These are phyloP conservation scores for Mycena indigotica DNA, from an alignment of 768 basidiomycete species.

Conservation along the genomic window DNA sequence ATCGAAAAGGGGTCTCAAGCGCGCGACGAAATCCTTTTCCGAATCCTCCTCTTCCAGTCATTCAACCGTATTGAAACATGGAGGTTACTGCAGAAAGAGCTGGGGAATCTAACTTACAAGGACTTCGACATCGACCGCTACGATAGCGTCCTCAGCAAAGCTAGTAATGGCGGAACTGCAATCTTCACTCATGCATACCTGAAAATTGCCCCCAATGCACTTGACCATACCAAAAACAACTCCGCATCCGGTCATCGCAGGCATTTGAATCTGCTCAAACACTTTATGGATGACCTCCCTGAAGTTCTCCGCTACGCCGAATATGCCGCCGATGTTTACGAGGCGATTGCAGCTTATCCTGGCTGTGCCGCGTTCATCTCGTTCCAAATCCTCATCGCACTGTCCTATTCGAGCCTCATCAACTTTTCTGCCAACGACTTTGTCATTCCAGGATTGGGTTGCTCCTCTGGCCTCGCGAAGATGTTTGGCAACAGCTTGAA, in stretches of 20 bases:
- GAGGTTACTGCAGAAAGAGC: conserved; percentile 53
- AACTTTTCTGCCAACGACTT: conserved; percentile 71
- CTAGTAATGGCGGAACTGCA: conserved; percentile 38
- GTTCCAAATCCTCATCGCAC: conserved; percentile 65
- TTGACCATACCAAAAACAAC: neutral
- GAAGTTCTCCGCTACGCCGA: conserved; percentile 48
- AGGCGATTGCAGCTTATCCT: conserved; percentile 58
- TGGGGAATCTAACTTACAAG: conserved; percentile 65
- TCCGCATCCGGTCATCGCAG: neutral
- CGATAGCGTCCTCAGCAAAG: conserved; percentile 48
- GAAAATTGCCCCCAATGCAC: conserved; percentile 57
- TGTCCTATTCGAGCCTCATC: conserved; percentile 59
- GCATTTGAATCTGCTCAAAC: conserved; percentile 54
- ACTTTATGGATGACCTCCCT: conserved; percentile 61
- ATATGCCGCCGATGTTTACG: conserved; percentile 65
- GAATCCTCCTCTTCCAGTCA: conserved; percentile 67
- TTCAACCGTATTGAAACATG: conserved; percentile 77
- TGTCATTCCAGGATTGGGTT: conserved; percentile 69
- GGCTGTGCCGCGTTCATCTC: conserved; percentile 76
- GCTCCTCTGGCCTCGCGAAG: conserved; percentile 64
- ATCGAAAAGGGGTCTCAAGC: conserved; percentile 67
- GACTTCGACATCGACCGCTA: conserved; percentile 58
- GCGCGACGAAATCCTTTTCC: conserved; percentile 66
- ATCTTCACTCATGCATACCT: conserved; percentile 76
- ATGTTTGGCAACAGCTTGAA: conserved; percentile 56